Base-by-base conservation (phyloP, 495 filamentous ascomycete species). In the Aspergillus asperescens region DNA sequence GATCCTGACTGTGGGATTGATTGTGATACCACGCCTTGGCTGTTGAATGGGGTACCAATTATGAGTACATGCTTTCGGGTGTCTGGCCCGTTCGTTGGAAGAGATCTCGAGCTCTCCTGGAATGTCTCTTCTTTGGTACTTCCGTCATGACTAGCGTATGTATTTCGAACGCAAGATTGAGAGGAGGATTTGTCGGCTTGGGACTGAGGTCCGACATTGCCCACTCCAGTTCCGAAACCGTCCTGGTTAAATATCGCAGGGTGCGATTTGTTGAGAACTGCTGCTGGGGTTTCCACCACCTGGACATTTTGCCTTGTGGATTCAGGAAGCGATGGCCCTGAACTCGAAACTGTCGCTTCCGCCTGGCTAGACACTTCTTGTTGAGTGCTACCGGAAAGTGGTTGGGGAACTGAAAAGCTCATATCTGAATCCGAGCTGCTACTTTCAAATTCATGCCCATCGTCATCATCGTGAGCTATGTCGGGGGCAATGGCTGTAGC, bases 331-430 rank as follows among this genome's bases (percentile, higher is more conserved):
- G 63, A 61, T 16, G 52, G 54, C 4, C 50, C 66, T 6, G 62
- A 66, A 38, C 62, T 67, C 22, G 39, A 55, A 9, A 59, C 24
- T 12, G 58, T 62, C 22, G 57, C 52, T 27, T 64, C 68, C 8
- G 39, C 28, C 29, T 71, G 70, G 49, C 57, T 68, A 48, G 50
- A 54, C 28, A 61, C 47, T 23, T 42, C 48, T 40, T 64, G 55
- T 48, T 68, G 66, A 12, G 60, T 53, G 27, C 42, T 59, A 46
- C 49, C 66, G 16, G 63, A 67, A 12, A 82, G 65, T 4, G 77
- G 74, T 45, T 66, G 65, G 20, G 80, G 81, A 5, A 79, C 63
- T 60, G 73, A 70, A 12, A 77, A 59, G 38, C 83, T 79, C 61
- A 84, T 72, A n/a, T 73, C 71, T 2, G 71, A 72, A 7, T 83